Evolutionary conservation across 1,139 yeast genomes (phyloP).

Genomic region (Entelexis paramagnoliae): DNA sequence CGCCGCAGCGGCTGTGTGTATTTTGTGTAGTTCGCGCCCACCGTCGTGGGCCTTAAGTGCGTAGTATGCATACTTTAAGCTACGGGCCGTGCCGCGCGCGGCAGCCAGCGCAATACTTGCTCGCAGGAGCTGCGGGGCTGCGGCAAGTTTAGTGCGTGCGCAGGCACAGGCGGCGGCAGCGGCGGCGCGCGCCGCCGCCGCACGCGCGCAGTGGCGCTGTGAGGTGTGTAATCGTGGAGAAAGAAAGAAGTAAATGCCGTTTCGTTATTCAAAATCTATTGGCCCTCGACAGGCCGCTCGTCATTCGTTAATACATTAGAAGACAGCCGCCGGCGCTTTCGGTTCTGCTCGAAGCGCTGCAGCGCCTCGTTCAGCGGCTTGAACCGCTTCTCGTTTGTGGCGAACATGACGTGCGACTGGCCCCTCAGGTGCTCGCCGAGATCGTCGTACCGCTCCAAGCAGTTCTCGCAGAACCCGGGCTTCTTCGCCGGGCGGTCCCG

Average conservation of each 20-base stretch:
- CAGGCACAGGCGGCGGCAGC: too few species aligned
- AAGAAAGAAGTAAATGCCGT: background rate
- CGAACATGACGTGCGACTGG: constrained; percentile 70
- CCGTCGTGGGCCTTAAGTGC: too few species aligned
- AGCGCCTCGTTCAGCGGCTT: constrained; percentile 50
- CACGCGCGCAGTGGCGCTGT: too few species aligned
- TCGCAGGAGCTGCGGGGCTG: too few species aligned
- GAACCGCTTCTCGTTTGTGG: constrained; percentile 62
- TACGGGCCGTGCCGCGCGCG: too few species aligned
- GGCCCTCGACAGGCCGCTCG: background rate
- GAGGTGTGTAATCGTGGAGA: too few species aligned
- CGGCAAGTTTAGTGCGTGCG: too few species aligned
- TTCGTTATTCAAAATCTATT: background rate
- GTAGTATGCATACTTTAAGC: too few species aligned
- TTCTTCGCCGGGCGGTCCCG: constrained; percentile 10
- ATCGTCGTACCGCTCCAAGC: constrained; percentile 73
- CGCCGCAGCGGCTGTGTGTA: too few species aligned
- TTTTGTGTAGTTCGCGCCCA: too few species aligned
- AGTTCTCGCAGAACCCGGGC: constrained; percentile 71
- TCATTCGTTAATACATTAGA: background rate
- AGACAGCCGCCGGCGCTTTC: background rate
- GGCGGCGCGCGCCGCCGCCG: too few species aligned
- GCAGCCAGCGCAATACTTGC: too few species aligned
- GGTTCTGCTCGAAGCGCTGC: constrained; percentile 1
- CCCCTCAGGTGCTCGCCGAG: constrained; percentile 67